Evolutionary conservation across 1,139 yeast genomes (phyloP), one percentile per base, ranked within the genome.

Genomic region (Sugiyamaella pinicola): DNA sequence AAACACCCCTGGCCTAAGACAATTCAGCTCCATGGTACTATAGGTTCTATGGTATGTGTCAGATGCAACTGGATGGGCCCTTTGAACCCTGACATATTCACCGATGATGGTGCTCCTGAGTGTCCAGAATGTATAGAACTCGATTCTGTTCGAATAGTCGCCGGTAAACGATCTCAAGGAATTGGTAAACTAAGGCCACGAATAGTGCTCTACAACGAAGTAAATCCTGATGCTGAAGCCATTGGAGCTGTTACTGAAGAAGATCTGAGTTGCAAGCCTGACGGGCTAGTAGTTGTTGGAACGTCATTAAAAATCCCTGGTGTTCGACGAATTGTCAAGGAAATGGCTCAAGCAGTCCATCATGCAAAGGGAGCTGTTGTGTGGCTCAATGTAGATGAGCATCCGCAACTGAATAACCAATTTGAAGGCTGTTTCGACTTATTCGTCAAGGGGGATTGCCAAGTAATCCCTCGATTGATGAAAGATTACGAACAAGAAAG

Each of bases 231-330:
- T 65, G 85, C 91, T 45, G 96, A 89, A 57, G 78, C 84, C 4
- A 81, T 89, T 50, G 90, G 96, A 1, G 79, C 81, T 53, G 85
- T 91, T 1, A 78, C 90, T 4, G 83, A 80, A 56, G 71, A 76
- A 5, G 96, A 89, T 68, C 68, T 87, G 49, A 77, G 76, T 60
- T 70, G 80, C 45, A 79, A 75, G 57, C 91, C 95, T 0, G 96
- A 89, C 65, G 82, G 90, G 62, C 72, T 89, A 51, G 74, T 89
- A 18, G 87, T 89, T 42, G 91, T 87, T 68, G 96, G 96, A 1
- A 89, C 96, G 0, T 84, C 95, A 1, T 72, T 89, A 52, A 85
- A 85, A 65, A 93, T 89, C 15, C 96, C 95, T 13, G 96, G 96
- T 0, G 95, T 89, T 10, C 79, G 84, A 66, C 78, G 86, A 60